Conservation (phyloP, 148 eudicot genomes). For the Silene uniflora region DNA sequence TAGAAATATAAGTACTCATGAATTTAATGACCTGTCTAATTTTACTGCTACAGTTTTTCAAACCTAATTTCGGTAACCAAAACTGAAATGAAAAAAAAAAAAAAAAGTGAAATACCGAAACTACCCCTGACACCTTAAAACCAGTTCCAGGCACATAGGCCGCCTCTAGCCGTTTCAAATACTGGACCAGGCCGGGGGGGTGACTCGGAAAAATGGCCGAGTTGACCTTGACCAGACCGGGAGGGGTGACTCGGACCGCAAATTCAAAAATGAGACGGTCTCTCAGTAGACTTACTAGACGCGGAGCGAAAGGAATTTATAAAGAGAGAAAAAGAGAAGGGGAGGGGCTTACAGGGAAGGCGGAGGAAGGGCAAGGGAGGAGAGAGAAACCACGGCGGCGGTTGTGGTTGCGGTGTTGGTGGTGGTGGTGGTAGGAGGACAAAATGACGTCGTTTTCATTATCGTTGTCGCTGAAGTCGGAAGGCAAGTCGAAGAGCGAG, state of each 20-base stretch:
- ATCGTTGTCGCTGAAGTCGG: constrained; percentile 6
- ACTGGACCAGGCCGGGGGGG: no score
- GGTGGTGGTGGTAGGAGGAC: neutral
- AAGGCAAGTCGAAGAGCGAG: constrained; percentile 42
- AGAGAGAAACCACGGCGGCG: constrained; percentile 10
- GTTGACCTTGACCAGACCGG: no score
- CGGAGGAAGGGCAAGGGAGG: neutral
- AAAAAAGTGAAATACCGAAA: constrained; percentile 10
- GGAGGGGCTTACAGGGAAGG: neutral
- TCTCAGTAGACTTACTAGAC: no score
- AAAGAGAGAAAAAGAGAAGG: neutral
- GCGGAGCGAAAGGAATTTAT: no score
- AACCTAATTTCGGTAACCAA: no score
- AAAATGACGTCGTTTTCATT: neutral
- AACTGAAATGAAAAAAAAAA: neutral
- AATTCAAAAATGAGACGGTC: neutral
- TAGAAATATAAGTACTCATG: no score
- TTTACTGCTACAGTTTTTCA: neutral
- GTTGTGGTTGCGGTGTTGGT: neutral
- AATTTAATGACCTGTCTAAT: no score
- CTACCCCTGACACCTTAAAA: constrained; percentile 11
- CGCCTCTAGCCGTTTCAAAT: no score
- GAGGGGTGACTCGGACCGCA: neutral
- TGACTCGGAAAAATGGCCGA: no score
- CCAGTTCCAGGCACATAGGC: neutral